Percentiles rank a stretch among this genome's conserved stretches.
phyloP scores from a whole-genome alignment of 208 protist genomes.

The Balamuthia mandrillaris region DNA sequence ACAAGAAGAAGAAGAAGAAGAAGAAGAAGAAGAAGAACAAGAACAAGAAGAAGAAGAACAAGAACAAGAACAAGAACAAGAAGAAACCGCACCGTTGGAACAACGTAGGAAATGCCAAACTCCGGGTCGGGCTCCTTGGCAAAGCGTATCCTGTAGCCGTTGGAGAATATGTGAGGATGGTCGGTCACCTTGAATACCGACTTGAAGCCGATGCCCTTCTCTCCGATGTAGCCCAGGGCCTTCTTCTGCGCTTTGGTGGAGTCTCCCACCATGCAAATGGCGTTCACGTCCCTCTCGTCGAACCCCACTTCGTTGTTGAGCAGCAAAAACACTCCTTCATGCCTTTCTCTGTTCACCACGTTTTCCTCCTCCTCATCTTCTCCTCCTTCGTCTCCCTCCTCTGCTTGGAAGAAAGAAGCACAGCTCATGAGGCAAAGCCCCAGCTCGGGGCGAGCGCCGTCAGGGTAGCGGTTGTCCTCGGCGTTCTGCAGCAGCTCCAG shows the following conservation, averaged over 20 bases:
- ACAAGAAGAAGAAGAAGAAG: too few relatives aligned
- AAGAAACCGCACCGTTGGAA: too few relatives aligned
- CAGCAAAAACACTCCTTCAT: slow-evolving; percentile 25
- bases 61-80: too few relatives aligned
- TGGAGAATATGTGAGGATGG: slow-evolving; percentile 48
- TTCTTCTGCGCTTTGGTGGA: neutral
- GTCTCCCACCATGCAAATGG: slow-evolving; percentile 55
- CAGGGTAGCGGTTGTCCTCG: slow-evolving; percentile 66
- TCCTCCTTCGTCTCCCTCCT: too few relatives aligned
- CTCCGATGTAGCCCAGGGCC: slow-evolving; percentile 38
- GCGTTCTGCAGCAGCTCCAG: slow-evolving; percentile 71
- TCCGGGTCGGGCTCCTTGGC: too few relatives aligned
- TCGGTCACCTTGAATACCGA: slow-evolving; percentile 62
- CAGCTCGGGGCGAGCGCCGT: slow-evolving; percentile 20
- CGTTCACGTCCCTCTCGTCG: slow-evolving; percentile 37
- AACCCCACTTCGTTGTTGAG: slow-evolving; percentile 68
- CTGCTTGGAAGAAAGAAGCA: too few relatives aligned
- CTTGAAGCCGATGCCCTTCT: slow-evolving; percentile 72
- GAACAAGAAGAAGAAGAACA: too few relatives aligned
- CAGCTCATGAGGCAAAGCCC: slow-evolving; percentile 37
- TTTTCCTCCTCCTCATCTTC: too few relatives aligned
- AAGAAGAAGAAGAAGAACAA: too few relatives aligned
- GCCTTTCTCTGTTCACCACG: neutral
- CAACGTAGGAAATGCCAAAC: too few relatives aligned
- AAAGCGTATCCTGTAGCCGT: too few relatives aligned